Conservation (phyloP, 805 yeast genomes). For the Geotrichum ghanense region DNA sequence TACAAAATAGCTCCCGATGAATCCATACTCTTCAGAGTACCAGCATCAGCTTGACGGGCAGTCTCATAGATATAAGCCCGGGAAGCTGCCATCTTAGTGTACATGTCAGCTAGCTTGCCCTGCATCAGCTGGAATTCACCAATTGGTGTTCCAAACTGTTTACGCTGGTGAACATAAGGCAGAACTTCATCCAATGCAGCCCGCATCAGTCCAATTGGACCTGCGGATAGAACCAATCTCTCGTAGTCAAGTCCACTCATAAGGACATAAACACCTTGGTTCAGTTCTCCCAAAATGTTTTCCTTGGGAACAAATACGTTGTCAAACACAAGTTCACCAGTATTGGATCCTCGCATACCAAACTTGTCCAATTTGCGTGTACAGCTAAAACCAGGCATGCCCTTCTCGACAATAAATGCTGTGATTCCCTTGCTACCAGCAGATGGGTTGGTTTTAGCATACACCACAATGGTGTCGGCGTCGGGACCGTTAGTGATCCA, state of each 20-base stretch:
- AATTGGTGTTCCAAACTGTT: slow-evolving; percentile 24
- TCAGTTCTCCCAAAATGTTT: slow-evolving; percentile 21
- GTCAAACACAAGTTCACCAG: slow-evolving; percentile 25
- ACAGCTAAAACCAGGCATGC: slow-evolving; percentile 21
- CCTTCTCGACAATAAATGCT: slow-evolving; percentile 22
- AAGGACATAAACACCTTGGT: slow-evolving; percentile 23
- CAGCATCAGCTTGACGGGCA: slow-evolving; percentile 20
- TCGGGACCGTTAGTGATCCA: slow-evolving; percentile 28
- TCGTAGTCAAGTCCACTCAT: slow-evolving; percentile 25
- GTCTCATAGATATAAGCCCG: slow-evolving; percentile 20
- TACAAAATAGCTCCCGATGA: slow-evolving; percentile 25
- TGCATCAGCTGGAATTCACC: slow-evolving; percentile 24
- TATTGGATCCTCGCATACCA: slow-evolving; percentile 27
- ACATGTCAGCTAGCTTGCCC: slow-evolving; percentile 26
- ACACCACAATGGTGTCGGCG: slow-evolving; percentile 22
- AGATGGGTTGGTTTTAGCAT: slow-evolving; percentile 23
- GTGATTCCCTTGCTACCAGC: slow-evolving; percentile 24
- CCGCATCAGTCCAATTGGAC: slow-evolving; percentile 23
- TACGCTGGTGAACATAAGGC: slow-evolving; percentile 23
- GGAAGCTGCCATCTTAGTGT: slow-evolving; percentile 24
- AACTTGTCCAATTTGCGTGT: slow-evolving; percentile 24
- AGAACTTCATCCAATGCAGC: slow-evolving; percentile 24
- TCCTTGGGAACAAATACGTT: slow-evolving; percentile 23
- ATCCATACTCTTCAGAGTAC: slow-evolving; percentile 21
- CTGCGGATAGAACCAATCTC: slow-evolving; percentile 23